Evolutionary conservation across 148 eudicot species (phyloP).

Genomic region (Chenopodium quinoa): DNA sequence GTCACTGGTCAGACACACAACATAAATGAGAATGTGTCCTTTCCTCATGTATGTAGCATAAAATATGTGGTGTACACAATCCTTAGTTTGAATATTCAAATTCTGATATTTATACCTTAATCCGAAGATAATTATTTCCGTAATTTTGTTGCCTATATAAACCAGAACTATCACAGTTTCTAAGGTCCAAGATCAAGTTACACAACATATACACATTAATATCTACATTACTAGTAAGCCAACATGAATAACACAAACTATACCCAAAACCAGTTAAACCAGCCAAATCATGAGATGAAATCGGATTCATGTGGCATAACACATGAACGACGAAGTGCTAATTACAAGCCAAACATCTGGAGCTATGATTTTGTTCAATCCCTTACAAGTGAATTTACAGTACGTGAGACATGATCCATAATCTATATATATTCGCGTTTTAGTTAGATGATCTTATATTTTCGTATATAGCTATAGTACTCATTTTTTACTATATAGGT

Average conservation of each 20-base stretch:
- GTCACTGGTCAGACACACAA: no score
- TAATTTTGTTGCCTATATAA: conserved; percentile 4
- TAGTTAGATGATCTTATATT: no score
- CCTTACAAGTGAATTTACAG: conserved; percentile 19
- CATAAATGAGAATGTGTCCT: no score
- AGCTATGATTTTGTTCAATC: conserved; percentile 34
- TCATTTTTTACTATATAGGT: no score
- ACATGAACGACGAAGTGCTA: conserved; percentile 25
- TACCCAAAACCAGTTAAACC: no score
- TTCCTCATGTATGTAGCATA: no score
- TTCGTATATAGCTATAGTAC: no score
- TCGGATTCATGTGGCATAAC: neutral
- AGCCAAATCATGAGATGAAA: neutral
- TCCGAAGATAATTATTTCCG: neutral
- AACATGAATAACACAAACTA: neutral
- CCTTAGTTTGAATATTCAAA: no score
- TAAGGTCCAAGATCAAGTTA: neutral
- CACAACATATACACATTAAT: neutral
- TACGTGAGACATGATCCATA: conserved; percentile 3
- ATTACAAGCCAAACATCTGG: conserved; percentile 46
- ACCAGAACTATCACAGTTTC: neutral
- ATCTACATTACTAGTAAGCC: neutral
- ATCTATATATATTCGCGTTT: neutral
- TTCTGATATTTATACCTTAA: no score
- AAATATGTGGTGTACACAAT: no score